Conservation (phyloP, 1,284 basidiomycete species). For the Apiotrichum akiyoshidainum region DNA sequence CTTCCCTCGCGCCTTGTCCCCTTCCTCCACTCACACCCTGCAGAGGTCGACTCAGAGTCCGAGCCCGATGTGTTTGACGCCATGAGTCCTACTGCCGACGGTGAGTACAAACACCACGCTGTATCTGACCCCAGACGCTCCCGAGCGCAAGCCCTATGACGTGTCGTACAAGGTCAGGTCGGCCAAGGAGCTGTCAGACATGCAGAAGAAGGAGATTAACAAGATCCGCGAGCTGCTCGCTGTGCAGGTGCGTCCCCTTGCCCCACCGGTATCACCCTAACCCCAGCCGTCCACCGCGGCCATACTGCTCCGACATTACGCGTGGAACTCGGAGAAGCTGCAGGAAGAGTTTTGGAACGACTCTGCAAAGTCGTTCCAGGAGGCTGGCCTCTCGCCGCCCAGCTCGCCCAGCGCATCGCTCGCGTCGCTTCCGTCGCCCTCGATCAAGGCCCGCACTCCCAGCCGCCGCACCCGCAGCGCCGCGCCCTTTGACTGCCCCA, state of each 20-base stretch:
- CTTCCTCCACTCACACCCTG: not conserved
- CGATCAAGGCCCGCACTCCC: slow-evolving; percentile 31
- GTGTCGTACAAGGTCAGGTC: slow-evolving; percentile 59
- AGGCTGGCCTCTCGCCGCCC: slow-evolving; percentile 61
- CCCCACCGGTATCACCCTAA: slow-evolving; percentile 12
- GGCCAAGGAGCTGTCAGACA: slow-evolving; percentile 71
- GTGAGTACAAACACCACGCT: slow-evolving; percentile 28
- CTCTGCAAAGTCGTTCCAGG: slow-evolving; percentile 63
- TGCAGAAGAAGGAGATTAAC: slow-evolving; percentile 73
- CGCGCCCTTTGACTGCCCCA: slow-evolving; percentile 73
- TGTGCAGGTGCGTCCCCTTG: slow-evolving; percentile 68
- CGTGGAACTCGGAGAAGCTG: slow-evolving; percentile 96
- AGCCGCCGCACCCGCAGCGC: slow-evolving; percentile 8
- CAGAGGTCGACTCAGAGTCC: slow-evolving; percentile 31
- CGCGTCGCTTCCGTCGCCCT: slow-evolving; percentile 37
- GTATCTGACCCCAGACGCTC: slow-evolving; percentile 27
- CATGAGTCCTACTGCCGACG: slow-evolving; percentile 42
- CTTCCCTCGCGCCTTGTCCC: not conserved
- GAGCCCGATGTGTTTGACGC: slow-evolving; percentile 47
- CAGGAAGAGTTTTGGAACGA: slow-evolving; percentile 94
- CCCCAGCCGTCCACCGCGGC: slow-evolving; percentile 60
- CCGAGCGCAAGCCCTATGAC: slow-evolving; percentile 49
- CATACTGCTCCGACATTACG: slow-evolving; percentile 76
- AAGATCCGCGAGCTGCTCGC: slow-evolving; percentile 80
- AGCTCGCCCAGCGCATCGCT: slow-evolving; percentile 41